Base-by-base conservation (phyloP, 192 early-diverging fungal species). In the Geranomyces michiganensis region DNA sequence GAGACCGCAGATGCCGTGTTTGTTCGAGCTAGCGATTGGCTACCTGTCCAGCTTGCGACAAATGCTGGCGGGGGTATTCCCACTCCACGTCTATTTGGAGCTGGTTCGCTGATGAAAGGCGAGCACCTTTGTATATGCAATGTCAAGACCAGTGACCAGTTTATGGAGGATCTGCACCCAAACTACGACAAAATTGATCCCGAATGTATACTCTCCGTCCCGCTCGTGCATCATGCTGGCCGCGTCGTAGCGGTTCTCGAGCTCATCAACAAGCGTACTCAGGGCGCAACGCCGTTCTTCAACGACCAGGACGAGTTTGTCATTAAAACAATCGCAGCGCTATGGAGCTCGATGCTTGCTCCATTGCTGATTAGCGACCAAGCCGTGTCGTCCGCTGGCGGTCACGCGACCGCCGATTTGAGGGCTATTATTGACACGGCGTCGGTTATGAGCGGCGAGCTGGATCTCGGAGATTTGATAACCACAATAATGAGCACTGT, bases 281-380 rank as follows among this genome's bases (percentile, higher is more conserved):
- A 32, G 0, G 26, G 29, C 2, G 60, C 49, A 13, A 71, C 68
- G 43, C 84, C 84, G 26, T 81, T 75, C 58, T 86, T 86, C 56
- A 72, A 70, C 56, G 74, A 78, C n/a, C 81, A 86, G 68, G 84
- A 86, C 68, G 79, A 84, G 56, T 74, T 77, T 63, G 68, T 84
- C 67, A 19, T 76, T 7, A 74, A 74, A 48, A 53, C 63, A 46
- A 56, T 86, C n/a, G 59, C 66, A 32, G 74, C 73, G 41, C n/a
- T 86, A 24, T 76, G 76, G 73, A 77, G 77, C 8, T 21, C 83
- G 19, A 30, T 82, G 56, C 30, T 76, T 10, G 74, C 66, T 17
- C 65, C 43, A 4, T 15, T 36, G 15, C 8, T 36, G n/a, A 46
- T 46, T 0, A 29, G 21, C 0, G 22, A 44, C 8, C 69, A 33